These are phyloP conservation scores for Boletus semigastroideus DNA, from an alignment of 1,284 basidiomycete species.

Conservation along the genomic window DNA sequence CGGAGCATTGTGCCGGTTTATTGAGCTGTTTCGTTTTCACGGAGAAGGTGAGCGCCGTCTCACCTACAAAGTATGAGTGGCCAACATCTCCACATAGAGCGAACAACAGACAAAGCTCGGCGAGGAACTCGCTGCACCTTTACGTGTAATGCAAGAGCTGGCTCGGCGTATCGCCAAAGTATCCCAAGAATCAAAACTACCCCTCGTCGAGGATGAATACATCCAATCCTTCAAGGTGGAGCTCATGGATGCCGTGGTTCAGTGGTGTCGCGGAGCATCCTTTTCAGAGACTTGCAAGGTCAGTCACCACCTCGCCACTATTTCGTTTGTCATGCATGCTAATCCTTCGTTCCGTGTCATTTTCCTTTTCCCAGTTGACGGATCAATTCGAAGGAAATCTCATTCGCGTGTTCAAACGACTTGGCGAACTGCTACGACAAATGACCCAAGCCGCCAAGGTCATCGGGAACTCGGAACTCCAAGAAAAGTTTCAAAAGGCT, in stretches of 20 bases:
- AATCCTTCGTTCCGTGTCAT: background rate
- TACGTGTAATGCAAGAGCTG: slow-evolving; percentile 94
- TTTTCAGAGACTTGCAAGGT: slow-evolving; percentile 97
- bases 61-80: background rate
- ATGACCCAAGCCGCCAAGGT: slow-evolving; percentile 95
- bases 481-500: slow-evolving; percentile 87
- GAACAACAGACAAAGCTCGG: slow-evolving; percentile 85
- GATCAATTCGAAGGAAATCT: slow-evolving; percentile 96
- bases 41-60: slow-evolving; percentile 74
- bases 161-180: slow-evolving; percentile 95
- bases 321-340: background rate
- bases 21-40: slow-evolving; percentile 96
- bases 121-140: slow-evolving; percentile 89
- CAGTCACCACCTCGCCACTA: slow-evolving; percentile 17
- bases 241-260: slow-evolving; percentile 95
- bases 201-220: slow-evolving; percentile 92
- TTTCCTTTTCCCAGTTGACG: slow-evolving; percentile 60
- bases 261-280: slow-evolving; percentile 97
- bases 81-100: slow-evolving; percentile 53
- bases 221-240: slow-evolving; percentile 97
- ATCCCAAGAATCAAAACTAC: slow-evolving; percentile 88
- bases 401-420: slow-evolving; percentile 90
- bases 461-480: slow-evolving; percentile 91
- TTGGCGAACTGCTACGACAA: slow-evolving; percentile 93
- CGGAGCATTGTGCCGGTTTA: slow-evolving; percentile 92